Percentiles rank a stretch among this genome's conserved stretches.
phyloP scores from a whole-genome alignment of 257 asterid species.

The Scutellaria barbata region DNA sequence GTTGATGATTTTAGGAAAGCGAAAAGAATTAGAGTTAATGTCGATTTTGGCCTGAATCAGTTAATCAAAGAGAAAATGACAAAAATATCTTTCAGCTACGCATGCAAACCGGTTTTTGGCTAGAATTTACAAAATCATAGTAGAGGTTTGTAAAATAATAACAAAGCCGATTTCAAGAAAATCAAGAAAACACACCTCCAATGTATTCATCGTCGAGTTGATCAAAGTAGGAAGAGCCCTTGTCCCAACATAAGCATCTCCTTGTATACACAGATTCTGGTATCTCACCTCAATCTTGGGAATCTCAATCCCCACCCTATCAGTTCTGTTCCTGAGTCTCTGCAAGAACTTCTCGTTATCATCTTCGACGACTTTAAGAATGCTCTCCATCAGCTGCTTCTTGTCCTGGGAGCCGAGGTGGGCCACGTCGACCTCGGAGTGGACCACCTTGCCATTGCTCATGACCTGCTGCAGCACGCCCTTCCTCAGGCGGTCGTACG shows the following conservation, averaged over 20 bases:
- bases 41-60: too few species aligned
- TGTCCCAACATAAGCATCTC: constrained; percentile 80
- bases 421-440: constrained; percentile 62
- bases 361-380: constrained; percentile 71
- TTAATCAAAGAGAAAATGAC: too few species aligned
- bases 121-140: too few species aligned
- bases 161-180: neutral
- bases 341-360: constrained; percentile 69
- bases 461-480: constrained; percentile 68
- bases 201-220: constrained; percentile 69
- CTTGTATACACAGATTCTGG: constrained; percentile 68
- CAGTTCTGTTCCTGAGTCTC: constrained; percentile 74
- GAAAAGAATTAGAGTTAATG: too few species aligned
- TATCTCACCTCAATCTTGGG: constrained; percentile 86
- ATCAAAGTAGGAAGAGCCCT: constrained; percentile 91
- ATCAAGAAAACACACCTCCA: constrained; percentile 56
- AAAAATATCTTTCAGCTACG: too few species aligned
- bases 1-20: too few species aligned
- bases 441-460: constrained; percentile 57
- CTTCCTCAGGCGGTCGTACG: constrained; percentile 71
- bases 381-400: constrained; percentile 67
- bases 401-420: constrained; percentile 65
- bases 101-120: too few species aligned
- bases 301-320: constrained; percentile 87
- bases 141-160: too few species aligned